Conservation (phyloP, 2,329 filamentous ascomycete species). For the Metarhizium album region DNA sequence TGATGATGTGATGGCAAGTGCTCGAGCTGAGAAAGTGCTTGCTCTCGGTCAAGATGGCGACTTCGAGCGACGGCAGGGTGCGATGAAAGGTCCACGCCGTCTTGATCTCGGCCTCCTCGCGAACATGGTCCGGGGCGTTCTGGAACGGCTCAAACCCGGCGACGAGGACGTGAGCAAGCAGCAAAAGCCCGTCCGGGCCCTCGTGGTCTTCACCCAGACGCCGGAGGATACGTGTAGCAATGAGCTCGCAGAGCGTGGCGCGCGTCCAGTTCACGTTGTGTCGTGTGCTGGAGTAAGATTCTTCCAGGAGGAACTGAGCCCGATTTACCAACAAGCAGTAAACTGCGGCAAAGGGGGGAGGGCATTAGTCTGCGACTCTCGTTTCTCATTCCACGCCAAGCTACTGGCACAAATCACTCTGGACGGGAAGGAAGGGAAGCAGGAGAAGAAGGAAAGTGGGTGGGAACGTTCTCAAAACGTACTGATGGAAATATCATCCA, state of each 20-base stretch:
- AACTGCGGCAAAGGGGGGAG: slow-evolving; percentile 63
- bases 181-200: slow-evolving; percentile 57
- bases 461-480: slow-evolving; percentile 15
- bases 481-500: slow-evolving; percentile 70
- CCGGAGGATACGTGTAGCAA: slow-evolving; percentile 67
- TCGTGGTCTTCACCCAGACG: slow-evolving; percentile 70
- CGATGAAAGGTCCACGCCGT: slow-evolving; percentile 38
- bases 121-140: slow-evolving; percentile 60
- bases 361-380: neutral
- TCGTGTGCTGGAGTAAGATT: slow-evolving; percentile 62
- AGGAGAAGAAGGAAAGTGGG: neutral
- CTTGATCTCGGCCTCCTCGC: slow-evolving; percentile 42
- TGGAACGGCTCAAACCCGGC: slow-evolving; percentile 81
- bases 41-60: slow-evolving; percentile 74
- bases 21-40: slow-evolving; percentile 68
- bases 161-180: slow-evolving; percentile 69
- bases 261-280: slow-evolving; percentile 73
- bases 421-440: neutral
- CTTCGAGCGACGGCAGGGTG: slow-evolving; percentile 67
- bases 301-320: slow-evolving; percentile 68
- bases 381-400: too few relatives aligned
- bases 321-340: slow-evolving; percentile 79
- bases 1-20: slow-evolving; percentile 70
- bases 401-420: too few relatives aligned
- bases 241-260: slow-evolving; percentile 68